Evolutionary conservation across 345 rosid species (phyloP), one percentile per base, ranked within the genome.

Genomic region (Eucalyptus rudis): DNA sequence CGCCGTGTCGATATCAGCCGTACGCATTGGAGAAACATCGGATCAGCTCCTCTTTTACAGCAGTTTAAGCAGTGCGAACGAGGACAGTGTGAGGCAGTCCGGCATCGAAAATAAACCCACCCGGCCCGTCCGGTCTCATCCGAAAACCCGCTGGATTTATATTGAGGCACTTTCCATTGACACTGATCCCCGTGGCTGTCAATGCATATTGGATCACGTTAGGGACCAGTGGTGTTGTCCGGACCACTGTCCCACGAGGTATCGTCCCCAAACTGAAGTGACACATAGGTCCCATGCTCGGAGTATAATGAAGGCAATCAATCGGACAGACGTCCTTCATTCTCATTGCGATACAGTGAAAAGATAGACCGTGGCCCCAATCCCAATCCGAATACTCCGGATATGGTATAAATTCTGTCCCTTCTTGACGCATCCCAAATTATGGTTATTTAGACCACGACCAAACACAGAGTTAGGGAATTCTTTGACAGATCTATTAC

Each of bases 241-340:
- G 24, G 24, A 68, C 5, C 24, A 8, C 7, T 68, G 24, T 17
- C 24, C 80, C 7, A 16, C 13, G 13, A 68, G 7, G 80, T 8
- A 16, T 68, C 80, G 7, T 5, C 80, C 80, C 24, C 43, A 33
- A 68, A 33, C 24, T 68, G 24, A 20, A 33, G 43, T 8, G 5
- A 16, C 13, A 1, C 20, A 20, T 17, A 8, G 22, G 80, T 68
- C 24, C 40, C 24, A 14, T 1, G 0, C 43, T 8, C 4, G 40
- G 44, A 33, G 44, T 33, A 33, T 5, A 33, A 31, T 5, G 80
- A 68, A 68, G 44, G 24, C 80, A 33, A 0, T 4, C 44, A 68
- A 68, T 68, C 5, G 24, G 44, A 68, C 13, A 68, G 0, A 17
- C 43, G 43, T 68, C 44, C 43, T 68, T 68, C 6, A 68, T 24